These are phyloP conservation scores for Candida sanyaensis DNA, from an alignment of 1,139 yeast genomes.

Conservation along the genomic window DNA sequence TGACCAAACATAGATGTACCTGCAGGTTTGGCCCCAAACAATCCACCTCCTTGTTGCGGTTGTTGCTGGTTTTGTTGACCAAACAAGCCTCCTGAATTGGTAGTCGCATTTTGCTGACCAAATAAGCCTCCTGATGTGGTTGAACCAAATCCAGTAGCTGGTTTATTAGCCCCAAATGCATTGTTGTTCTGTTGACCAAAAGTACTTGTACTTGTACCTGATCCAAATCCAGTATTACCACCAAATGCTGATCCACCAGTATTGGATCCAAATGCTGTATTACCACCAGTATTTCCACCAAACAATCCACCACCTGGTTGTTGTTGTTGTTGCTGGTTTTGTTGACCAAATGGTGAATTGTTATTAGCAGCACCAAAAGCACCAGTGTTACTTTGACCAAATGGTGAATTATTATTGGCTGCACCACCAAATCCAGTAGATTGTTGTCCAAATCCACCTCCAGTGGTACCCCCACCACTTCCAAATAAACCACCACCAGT, in stretches of 20 bases:
- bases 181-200: conserved; percentile 19
- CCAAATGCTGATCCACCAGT: conserved; percentile 16
- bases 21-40: conserved; percentile 23
- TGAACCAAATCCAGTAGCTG: conserved; percentile 22
- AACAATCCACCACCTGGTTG: conserved; percentile 21
- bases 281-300: conserved; percentile 14
- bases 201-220: conserved; percentile 12
- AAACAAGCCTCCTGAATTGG: conserved; percentile 28
- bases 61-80: conserved; percentile 22
- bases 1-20: conserved; percentile 14
- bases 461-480: conserved; percentile 1
- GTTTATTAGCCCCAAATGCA: conserved; percentile 21
- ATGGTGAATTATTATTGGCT: conserved; percentile 14
- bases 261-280: conserved; percentile 16
- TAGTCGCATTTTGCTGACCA: conserved; percentile 17
- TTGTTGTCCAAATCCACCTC: conserved; percentile 21
- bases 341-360: conserved; percentile 15
- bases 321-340: conserved; percentile 11
- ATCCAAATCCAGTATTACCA: conserved; percentile 23
- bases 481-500: conserved; percentile 2
- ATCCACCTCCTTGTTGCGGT: conserved; percentile 19
- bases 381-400: conserved; percentile 12
- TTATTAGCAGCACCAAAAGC: conserved; percentile 12
- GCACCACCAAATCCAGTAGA: conserved; percentile 22
- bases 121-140: conserved; percentile 17